Evolutionary conservation across 345 rosid genomes (phyloP), one percentile per base, ranked within the genome.

Genomic region (Dovyalis caffra): DNA sequence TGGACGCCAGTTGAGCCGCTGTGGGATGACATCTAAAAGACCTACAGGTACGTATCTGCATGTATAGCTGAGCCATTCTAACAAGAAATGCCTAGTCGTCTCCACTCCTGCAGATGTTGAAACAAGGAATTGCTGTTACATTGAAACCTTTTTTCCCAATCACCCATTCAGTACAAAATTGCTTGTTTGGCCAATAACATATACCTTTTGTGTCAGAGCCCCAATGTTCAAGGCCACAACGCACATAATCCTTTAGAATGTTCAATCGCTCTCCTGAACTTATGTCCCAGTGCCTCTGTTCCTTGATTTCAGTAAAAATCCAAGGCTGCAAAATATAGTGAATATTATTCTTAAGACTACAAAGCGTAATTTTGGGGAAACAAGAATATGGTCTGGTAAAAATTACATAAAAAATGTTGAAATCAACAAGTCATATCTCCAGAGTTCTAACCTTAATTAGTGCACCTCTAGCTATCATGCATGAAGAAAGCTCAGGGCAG

Each of bases 401-500:
- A 70, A 25, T 43, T 1, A 68, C 29, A 8, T 29, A 32, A 33
- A 35, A 29, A 25, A 14, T 7, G 40, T 63, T 33, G 40, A 31
- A 23, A 66, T 33, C 43, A 25, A 47, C 40, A 32, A 25, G 31
- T 29, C 14, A 16, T 12, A 33, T 25, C 16, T 31, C 51, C 31
- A 58, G 34, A 43, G 45, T 33, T 32, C 64, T 45, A 28, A 92
- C 99, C 93, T 95, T 95, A 72, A 88, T 81, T 51, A 95, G 75
- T 71, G 95, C 98, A 70, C 98, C 98, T 72, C 98, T 93, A 76
- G 98, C 97, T 87, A 95, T 90, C 97, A 95, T 90, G 88, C 89
- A 87, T 35, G 94, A 78, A 68, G 93, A 79, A 69, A 95, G 90
- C 85, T 93, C 83, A 60, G 91, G 91, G 79, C 93, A 89, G 83